phyloP scores from a whole-genome alignment of 2,329 filamentous ascomycete species.

The Clarireedia monteithiana region DNA sequence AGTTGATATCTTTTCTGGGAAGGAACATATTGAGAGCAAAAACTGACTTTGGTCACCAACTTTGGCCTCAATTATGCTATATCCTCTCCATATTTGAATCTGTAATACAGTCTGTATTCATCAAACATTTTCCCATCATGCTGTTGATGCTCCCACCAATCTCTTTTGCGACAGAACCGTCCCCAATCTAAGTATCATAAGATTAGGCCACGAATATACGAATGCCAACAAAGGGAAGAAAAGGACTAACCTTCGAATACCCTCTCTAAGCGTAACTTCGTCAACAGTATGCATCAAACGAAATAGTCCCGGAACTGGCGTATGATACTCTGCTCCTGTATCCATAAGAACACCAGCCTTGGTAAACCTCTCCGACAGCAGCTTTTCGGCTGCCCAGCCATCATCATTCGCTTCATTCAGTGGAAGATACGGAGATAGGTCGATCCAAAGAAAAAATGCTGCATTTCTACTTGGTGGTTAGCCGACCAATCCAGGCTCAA shows the following conservation, averaged over 20 bases:
- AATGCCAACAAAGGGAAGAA: too few relatives aligned
- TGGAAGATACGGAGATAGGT: conserved; percentile 39
- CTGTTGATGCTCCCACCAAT: too few relatives aligned
- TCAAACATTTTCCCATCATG: too few relatives aligned
- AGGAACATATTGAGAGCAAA: too few relatives aligned
- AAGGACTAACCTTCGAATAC: conserved; percentile 8
- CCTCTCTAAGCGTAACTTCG: conserved; percentile 6
- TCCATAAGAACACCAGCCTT: conserved; percentile 43
- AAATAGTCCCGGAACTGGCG: conserved; percentile 41
- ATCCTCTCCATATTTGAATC: too few relatives aligned
- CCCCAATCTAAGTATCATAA: too few relatives aligned
- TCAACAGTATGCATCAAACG: conserved; percentile 38
- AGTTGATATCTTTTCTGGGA: too few relatives aligned
- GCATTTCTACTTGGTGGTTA: conserved; percentile 34
- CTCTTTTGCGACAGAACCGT: too few relatives aligned
- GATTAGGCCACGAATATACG: too few relatives aligned
- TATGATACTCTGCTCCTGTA: conserved; percentile 38
- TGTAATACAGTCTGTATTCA: too few relatives aligned
- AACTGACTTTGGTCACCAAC: too few relatives aligned
- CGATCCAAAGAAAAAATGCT: conserved; percentile 49
- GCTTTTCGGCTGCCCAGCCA: conserved; percentile 7
- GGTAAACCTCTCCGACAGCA: conserved; percentile 29
- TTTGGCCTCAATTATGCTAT: too few relatives aligned
- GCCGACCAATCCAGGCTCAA: neutral
- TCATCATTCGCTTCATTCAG: conserved; percentile 32